Percentiles rank a stretch among this genome's conserved stretches.
Evolutionary conservation across 2,329 filamentous ascomycete species (phyloP).

Genomic region (Penicillium sp.): DNA sequence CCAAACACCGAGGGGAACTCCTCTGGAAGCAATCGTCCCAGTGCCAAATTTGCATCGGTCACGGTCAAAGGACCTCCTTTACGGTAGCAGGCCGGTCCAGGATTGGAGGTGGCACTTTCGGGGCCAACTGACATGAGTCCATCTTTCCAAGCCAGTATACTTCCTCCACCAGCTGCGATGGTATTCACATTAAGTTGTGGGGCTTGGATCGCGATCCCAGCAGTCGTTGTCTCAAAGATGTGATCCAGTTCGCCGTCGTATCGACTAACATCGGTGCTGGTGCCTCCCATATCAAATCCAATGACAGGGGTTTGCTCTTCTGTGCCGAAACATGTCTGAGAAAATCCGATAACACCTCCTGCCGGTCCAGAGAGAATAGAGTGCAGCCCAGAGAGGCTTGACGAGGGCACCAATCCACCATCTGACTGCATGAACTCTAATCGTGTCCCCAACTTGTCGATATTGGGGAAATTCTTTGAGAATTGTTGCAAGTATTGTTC

Average conservation of each 20-base stretch:
- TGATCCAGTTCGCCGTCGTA: slow-evolving; percentile 87
- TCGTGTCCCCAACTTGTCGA: slow-evolving; percentile 1
- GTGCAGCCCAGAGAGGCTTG: slow-evolving; percentile 73
- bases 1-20: slow-evolving; percentile 66
- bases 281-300: slow-evolving; percentile 94
- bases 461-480: slow-evolving; percentile 4
- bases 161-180: slow-evolving; percentile 76
- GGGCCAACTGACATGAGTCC: slow-evolving; percentile 86
- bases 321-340: slow-evolving; percentile 81
- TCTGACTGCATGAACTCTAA: slow-evolving; percentile 73
- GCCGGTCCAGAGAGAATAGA: slow-evolving; percentile 87
- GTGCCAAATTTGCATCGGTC: slow-evolving; percentile 84
- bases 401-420: slow-evolving; percentile 59
- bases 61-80: slow-evolving; percentile 87
- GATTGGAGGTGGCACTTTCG: slow-evolving; percentile 82
- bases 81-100: slow-evolving; percentile 43
- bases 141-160: slow-evolving; percentile 74
- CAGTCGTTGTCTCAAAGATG: slow-evolving; percentile 87
- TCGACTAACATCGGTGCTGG: slow-evolving; percentile 80
- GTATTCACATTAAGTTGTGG: slow-evolving; percentile 92
- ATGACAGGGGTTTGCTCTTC: slow-evolving; percentile 77
- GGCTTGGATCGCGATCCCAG: slow-evolving; percentile 87
- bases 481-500: slow-evolving; percentile 62
- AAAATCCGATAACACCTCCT: slow-evolving; percentile 90
- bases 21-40: slow-evolving; percentile 79